Conservation (phyloP, 2,329 filamentous ascomycete genomes). For the Neonectria faginata region DNA sequence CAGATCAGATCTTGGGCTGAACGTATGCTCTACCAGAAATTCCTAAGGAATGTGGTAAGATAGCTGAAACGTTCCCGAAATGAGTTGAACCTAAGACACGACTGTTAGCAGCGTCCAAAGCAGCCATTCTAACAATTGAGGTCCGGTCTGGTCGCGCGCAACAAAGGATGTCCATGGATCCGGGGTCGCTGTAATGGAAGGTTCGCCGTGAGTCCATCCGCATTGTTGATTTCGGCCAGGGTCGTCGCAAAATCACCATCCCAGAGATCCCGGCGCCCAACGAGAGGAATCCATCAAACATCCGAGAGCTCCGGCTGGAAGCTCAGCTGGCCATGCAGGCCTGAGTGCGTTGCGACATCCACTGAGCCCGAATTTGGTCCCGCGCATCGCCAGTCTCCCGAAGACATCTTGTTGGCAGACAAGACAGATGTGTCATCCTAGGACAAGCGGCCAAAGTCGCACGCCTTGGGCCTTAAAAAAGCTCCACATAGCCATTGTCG, state of each 20-base stretch:
- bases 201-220: background rate
- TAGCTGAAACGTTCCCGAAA: conserved; percentile 56
- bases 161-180: background rate
- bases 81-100: conserved; percentile 53
- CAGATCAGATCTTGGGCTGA: conserved; percentile 44
- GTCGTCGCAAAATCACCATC: background rate
- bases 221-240: background rate
- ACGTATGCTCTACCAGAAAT: conserved; percentile 54
- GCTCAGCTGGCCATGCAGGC: background rate
- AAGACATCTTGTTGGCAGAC: background rate
- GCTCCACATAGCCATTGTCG: background rate
- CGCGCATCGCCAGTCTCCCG: background rate
- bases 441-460: background rate
- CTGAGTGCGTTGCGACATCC: background rate
- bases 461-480: background rate
- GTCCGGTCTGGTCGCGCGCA: conserved; percentile 2
- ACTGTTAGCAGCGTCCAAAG: conserved; percentile 40
- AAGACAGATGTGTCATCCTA: background rate
- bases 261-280: background rate
- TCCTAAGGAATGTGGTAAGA: conserved; percentile 56
- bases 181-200: background rate
- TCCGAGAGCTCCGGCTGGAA: background rate
- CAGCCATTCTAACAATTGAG: background rate
- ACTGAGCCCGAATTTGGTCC: background rate
- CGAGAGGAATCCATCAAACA: background rate